Evolutionary conservation across 306 rosid species (phyloP).

Genomic region (Quercus variabilis): DNA sequence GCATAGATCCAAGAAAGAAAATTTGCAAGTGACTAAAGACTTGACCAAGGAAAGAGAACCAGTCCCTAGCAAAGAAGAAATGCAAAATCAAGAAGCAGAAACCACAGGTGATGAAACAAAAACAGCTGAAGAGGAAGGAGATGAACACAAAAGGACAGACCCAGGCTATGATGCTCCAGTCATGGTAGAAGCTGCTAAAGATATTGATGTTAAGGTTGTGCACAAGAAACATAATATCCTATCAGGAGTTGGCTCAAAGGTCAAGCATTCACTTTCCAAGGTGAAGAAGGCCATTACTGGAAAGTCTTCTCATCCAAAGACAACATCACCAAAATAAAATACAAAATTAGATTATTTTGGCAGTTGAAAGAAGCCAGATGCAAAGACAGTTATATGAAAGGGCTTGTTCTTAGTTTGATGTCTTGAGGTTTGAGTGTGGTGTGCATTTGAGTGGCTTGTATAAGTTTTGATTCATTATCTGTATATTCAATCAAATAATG

Average conservation of each 20-base stretch:
- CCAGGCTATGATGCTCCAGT: constrained; percentile 25
- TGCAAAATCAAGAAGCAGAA: constrained; percentile 21
- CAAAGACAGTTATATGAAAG: neutral
- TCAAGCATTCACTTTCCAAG: constrained; percentile 72
- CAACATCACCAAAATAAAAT: constrained; percentile 27
- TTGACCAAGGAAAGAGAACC: constrained; percentile 14
- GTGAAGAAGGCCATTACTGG: constrained; percentile 70
- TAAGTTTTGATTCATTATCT: neutral
- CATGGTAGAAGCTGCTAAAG: constrained; percentile 36
- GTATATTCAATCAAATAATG: neutral
- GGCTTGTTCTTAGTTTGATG: constrained; percentile 8
- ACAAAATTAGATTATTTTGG: neutral
- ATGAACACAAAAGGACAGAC: constrained; percentile 8
- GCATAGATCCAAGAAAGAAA: constrained; percentile 14
- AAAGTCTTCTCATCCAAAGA: constrained; percentile 56
- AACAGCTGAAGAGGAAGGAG: constrained; percentile 22
- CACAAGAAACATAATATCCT: constrained; percentile 58
- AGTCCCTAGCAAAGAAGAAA: constrained; percentile 15
- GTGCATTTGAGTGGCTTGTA: neutral
- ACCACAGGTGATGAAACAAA: constrained; percentile 14
- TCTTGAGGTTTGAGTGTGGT: constrained; percentile 13
- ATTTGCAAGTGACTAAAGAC: neutral
- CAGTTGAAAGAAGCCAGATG: constrained; percentile 9
- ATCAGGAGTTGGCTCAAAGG: constrained; percentile 68
- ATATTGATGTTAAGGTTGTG: constrained; percentile 29